Evolutionary conservation across 805 yeast genomes (phyloP).

Genomic region (Zygoascus ofunaensis): DNA sequence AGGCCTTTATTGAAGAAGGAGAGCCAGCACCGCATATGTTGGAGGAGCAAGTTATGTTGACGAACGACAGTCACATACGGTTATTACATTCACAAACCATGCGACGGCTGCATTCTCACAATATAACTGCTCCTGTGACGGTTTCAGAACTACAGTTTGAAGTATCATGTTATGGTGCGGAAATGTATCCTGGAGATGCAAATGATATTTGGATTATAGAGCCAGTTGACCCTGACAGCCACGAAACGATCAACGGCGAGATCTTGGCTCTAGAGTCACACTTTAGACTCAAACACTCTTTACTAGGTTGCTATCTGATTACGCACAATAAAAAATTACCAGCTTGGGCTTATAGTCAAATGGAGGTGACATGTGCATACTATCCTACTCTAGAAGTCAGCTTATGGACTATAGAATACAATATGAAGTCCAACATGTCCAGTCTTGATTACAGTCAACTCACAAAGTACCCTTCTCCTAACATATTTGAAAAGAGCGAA

Average conservation of each 20-base stretch:
- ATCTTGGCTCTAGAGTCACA: slow-evolving; percentile 39
- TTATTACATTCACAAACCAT: slow-evolving; percentile 36
- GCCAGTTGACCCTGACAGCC: slow-evolving; percentile 28
- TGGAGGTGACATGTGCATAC: slow-evolving; percentile 67
- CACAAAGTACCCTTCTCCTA: neutral
- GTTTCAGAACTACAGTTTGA: slow-evolving; percentile 20
- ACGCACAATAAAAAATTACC: slow-evolving; percentile 57
- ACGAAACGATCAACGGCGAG: slow-evolving; percentile 19
- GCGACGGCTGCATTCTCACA: slow-evolving; percentile 19
- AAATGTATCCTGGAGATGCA: slow-evolving; percentile 42
- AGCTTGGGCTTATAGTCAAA: slow-evolving; percentile 57
- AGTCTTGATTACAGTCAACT: neutral
- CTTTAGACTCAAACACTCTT: slow-evolving; percentile 48
- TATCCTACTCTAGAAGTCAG: slow-evolving; percentile 50
- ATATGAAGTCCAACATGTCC: neutral
- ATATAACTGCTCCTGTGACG: slow-evolving; percentile 15
- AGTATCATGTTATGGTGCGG: slow-evolving; percentile 41
- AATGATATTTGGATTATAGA: slow-evolving; percentile 52
- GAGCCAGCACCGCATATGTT: neutral
- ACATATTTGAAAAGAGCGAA: neutral
- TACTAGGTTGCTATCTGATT: slow-evolving; percentile 50
- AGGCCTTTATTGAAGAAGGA: neutral
- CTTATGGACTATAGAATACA: slow-evolving; percentile 50
- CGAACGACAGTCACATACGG: slow-evolving; percentile 30
- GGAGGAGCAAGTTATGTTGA: neutral